phyloP scores from a whole-genome alignment of 495 filamentous ascomycete species.

The Penicillium diatomitis region DNA sequence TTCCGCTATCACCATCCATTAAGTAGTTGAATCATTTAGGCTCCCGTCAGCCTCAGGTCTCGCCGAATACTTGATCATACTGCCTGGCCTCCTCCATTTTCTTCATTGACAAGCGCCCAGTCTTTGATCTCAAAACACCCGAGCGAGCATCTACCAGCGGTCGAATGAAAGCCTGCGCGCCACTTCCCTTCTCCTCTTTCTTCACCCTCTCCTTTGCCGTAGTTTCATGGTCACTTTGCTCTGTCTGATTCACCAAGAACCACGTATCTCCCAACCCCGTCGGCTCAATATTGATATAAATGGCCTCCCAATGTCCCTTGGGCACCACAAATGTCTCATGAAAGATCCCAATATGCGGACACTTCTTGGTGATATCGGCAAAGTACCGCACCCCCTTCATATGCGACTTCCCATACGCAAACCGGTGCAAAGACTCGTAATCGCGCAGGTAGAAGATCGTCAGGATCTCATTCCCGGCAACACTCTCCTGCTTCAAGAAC shows the following conservation, averaged over 20 bases:
- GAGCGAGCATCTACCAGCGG: not conserved
- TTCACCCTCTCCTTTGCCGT: not conserved
- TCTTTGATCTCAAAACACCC: not conserved
- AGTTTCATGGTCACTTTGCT: not conserved
- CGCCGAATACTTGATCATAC: not conserved
- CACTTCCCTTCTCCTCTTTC: not conserved
- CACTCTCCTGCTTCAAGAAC: slow-evolving; percentile 7
- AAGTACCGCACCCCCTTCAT: slow-evolving; percentile 40
- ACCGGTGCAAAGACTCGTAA: slow-evolving; percentile 38
- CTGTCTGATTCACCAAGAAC: not conserved
- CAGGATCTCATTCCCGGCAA: slow-evolving; percentile 28
- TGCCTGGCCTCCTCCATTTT: not conserved
- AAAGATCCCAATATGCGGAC: slow-evolving; percentile 36
- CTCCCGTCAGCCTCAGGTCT: not conserved
- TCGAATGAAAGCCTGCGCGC: not conserved
- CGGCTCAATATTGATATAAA: slow-evolving; percentile 25
- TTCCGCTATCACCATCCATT: too few species aligned
- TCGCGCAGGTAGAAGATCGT: slow-evolving; percentile 38
- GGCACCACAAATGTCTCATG: slow-evolving; percentile 41
- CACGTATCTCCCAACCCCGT: not conserved
- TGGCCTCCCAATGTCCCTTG: slow-evolving; percentile 32
- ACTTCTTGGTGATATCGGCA: slow-evolving; percentile 19
- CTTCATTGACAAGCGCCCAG: not conserved
- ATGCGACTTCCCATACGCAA: slow-evolving; percentile 40
- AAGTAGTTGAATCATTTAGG: too few species aligned